Evolutionary conservation across 108 stramenopile species (phyloP).

Genomic region (Parietichytrium sp.): DNA sequence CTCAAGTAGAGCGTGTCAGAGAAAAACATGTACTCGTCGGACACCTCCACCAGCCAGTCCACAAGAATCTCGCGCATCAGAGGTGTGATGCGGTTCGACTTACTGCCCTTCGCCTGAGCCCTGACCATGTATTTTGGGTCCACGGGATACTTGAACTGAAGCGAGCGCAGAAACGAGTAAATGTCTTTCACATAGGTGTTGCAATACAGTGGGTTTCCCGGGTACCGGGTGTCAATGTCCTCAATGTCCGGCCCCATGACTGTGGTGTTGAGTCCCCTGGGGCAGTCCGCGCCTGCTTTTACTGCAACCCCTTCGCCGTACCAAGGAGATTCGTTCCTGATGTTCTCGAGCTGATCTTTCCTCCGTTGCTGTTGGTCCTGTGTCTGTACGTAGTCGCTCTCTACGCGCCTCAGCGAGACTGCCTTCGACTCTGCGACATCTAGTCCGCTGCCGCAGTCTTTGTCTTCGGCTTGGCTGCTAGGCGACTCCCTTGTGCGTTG

Average conservation of each 20-base stretch:
- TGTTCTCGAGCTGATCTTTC: too few species aligned
- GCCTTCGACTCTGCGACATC: too few species aligned
- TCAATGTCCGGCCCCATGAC: neutral
- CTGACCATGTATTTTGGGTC: neutral
- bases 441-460: too few species aligned
- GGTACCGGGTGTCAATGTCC: conserved; percentile 17
- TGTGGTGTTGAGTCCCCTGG: too few species aligned
- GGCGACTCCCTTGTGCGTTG: too few species aligned
- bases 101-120: neutral
- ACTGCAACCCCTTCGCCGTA: too few species aligned
- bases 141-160: neutral
- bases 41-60: conserved; percentile 84
- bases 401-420: too few species aligned
- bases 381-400: too few species aligned
- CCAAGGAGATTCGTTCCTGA: too few species aligned
- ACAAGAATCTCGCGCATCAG: conserved; percentile 78
- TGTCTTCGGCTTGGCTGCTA: too few species aligned
- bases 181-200: neutral
- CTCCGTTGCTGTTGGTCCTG: too few species aligned
- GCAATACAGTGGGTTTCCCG: neutral
- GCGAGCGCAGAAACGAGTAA: neutral
- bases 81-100: conserved; percentile 48
- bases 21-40: conserved; percentile 70
- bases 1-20: conserved; percentile 69
- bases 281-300: too few species aligned